Conservation (phyloP, 768 basidiomycete species). For the Lentinula raphanica region DNA sequence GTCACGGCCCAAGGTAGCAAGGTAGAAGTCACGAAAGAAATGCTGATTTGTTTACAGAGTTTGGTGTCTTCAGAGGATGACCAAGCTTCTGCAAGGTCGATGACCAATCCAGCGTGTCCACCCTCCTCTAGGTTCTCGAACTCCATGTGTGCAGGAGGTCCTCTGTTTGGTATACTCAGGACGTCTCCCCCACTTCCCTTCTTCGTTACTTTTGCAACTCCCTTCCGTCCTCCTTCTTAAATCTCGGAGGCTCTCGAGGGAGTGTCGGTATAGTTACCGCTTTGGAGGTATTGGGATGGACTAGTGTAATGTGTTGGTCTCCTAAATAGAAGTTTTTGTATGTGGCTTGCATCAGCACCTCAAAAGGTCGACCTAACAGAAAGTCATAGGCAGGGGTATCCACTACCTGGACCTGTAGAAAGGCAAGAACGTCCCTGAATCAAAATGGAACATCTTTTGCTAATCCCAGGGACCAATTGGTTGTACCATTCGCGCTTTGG, state of each 20-base stretch:
- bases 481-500: neutral
- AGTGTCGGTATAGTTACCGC: constrained; percentile 4
- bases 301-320: neutral
- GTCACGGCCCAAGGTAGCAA: too few species aligned
- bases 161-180: too few species aligned
- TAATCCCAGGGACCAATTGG: neutral
- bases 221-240: neutral
- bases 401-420: constrained; percentile 12
- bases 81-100: too few species aligned
- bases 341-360: constrained; percentile 1
- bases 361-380: constrained; percentile 11
- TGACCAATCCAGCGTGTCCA: too few species aligned
- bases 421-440: neutral
- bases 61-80: too few species aligned
- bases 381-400: constrained; percentile 9
- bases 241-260: neutral
- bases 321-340: neutral
- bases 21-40: too few species aligned
- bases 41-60: too few species aligned
- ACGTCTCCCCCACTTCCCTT: too few species aligned
- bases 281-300: constrained; percentile 6
- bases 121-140: too few species aligned
- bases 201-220: too few species aligned
- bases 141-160: too few species aligned
- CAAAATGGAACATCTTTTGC: neutral